Evolutionary conservation across 345 rosid species (phyloP), one percentile per base, ranked within the genome.

Genomic region (Melaleuca quinquenervia): DNA sequence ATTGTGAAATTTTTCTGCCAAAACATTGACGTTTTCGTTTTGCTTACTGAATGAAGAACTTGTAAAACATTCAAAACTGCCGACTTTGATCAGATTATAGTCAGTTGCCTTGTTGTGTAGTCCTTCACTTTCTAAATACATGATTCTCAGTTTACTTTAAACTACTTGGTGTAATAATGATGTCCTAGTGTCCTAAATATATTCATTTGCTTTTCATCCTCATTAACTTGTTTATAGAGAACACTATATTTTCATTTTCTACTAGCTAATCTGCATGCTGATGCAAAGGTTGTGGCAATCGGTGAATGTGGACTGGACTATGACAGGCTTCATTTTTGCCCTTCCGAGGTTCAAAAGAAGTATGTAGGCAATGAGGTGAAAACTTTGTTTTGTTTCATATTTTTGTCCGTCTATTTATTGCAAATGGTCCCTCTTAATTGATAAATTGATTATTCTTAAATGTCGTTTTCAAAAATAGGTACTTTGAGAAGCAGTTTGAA

Each of bases 291-390:
- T 86, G 99, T 97, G 85, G 99, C 99, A 14, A 90, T 97, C 52
- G 99, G 99, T 64, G 99, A 97, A 91, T 96, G 99, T 86, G 99
- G 99, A 87, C 88, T 97, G 90, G 99, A 97, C 89, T 97, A 97
- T 86, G 99, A 97, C 90, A 93, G 99, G 90, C 97, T 97, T 92
- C 98, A 96, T 36, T 96, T 97, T 88, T 97, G 98, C 87, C 93
- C 98, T 26, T 56, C 92, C 58, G 98, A 93, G 51, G 88, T 91
- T 88, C 99, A 96, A 83, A 96, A 93, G 93, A 95, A 95, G 98
- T 95, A 91, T 82, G 96, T 86, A 76, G 78, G 56, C 88, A 55
- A 78, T 80, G 82, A 55, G 84, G 87, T 45, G 85, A 52, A 75
- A 86, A 24, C 2, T 32, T 74, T 21, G 85, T 84, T 82, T 70